Conservation (phyloP, 2,329 filamentous ascomycete species). For the Paecilomyces dactylethromorphus region DNA sequence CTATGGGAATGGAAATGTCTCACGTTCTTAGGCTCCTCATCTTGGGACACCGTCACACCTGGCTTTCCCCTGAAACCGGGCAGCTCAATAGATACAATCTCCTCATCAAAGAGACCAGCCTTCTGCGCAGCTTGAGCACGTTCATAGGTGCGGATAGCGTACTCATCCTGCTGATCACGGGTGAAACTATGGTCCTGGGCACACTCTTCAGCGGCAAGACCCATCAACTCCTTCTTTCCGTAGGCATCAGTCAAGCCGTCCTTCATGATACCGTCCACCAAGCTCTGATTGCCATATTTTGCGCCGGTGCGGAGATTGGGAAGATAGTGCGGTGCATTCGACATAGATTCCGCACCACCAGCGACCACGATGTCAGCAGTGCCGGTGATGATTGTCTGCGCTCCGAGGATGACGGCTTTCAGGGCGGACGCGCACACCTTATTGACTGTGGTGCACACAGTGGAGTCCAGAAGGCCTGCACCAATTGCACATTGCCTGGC, state of each 20-base stretch:
- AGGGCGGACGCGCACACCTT: slow-evolving; percentile 96
- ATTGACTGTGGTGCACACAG: slow-evolving; percentile 90
- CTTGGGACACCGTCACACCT: slow-evolving; percentile 67
- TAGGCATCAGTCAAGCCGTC: slow-evolving; percentile 94
- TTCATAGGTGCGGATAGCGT: slow-evolving; percentile 92
- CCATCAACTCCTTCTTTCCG: slow-evolving; percentile 92
- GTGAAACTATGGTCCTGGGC: slow-evolving; percentile 73
- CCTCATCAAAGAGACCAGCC: slow-evolving; percentile 70
- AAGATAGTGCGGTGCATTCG: slow-evolving; percentile 93
- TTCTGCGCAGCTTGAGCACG: slow-evolving; percentile 83
- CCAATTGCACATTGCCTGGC: slow-evolving; percentile 88
- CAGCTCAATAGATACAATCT: slow-evolving; percentile 87
- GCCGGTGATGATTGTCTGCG: slow-evolving; percentile 95
- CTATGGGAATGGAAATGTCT: slow-evolving; percentile 16
- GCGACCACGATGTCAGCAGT: slow-evolving; percentile 90
- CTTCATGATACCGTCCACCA: slow-evolving; percentile 88
- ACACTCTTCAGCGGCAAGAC: slow-evolving; percentile 86
- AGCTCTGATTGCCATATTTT: slow-evolving; percentile 86
- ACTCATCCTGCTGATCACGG: slow-evolving; percentile 85
- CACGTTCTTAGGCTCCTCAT: slow-evolving; percentile 93
- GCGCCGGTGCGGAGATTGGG: slow-evolving; percentile 76
- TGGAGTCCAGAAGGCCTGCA: slow-evolving; percentile 73
- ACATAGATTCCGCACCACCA: slow-evolving; percentile 97
- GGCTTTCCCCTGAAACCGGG: slow-evolving; percentile 88
- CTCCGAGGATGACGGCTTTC: slow-evolving; percentile 90